Evolutionary conservation across 192 early-diverging fungal species (phyloP).

Genomic region (Coemansia sp.): DNA sequence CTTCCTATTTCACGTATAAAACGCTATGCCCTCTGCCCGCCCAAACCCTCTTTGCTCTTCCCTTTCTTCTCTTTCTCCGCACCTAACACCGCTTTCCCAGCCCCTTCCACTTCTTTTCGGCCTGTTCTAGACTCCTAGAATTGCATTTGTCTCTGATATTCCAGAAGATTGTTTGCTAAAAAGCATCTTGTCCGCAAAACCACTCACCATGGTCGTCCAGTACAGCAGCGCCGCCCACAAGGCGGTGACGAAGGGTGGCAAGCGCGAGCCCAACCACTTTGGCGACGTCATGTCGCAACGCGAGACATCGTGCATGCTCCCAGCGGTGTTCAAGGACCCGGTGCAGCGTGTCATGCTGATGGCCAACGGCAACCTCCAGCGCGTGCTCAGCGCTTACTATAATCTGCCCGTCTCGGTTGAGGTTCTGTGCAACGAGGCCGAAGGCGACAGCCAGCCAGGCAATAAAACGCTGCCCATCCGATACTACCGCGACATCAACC

Average conservation of each 20-base stretch:
- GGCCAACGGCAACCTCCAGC: constrained; percentile 56
- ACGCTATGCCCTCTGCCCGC: neutral
- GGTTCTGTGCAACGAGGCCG: constrained; percentile 44
- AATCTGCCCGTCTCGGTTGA: constrained; percentile 53
- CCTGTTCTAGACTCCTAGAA: constrained; percentile 2
- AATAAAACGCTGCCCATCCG: constrained; percentile 32
- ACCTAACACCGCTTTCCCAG: neutral
- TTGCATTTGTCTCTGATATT: neutral
- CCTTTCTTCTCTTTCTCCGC: neutral
- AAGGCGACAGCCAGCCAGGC: constrained; percentile 7
- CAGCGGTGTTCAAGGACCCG: constrained; percentile 42
- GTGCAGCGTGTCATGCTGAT: constrained; percentile 57
- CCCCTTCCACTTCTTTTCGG: neutral
- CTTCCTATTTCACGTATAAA: neutral
- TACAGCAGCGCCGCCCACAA: constrained; percentile 21
- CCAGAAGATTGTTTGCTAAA: neutral
- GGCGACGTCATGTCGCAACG: constrained; percentile 55
- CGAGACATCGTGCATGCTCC: constrained; percentile 55
- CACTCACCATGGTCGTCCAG: constrained; percentile 38
- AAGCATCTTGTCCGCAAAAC: neutral
- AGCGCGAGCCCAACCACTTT: constrained; percentile 50
- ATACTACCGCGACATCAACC: constrained; percentile 49
- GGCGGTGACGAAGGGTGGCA: constrained; percentile 19
- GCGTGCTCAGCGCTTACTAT: constrained; percentile 56
- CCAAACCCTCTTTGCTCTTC: neutral